These are phyloP conservation scores for Pichiaceae sp. DNA, from an alignment of 1,139 yeast species.

Conservation along the genomic window DNA sequence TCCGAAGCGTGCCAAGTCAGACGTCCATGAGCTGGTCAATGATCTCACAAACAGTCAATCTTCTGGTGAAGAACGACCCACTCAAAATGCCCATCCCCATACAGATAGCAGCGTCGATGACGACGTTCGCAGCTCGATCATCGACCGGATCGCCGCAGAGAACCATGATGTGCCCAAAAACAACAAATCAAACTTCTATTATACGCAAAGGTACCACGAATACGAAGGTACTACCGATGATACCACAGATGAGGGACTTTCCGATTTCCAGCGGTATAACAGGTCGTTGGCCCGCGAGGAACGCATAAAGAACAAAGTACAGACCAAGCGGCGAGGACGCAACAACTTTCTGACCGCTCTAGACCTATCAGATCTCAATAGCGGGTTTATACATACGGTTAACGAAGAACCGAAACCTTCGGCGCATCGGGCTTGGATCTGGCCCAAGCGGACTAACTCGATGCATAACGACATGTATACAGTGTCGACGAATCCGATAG, in stretches of 20 bases:
- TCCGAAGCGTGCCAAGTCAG: no score
- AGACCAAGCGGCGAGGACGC: background rate
- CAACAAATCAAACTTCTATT: slow-evolving; percentile 10
- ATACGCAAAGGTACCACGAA: slow-evolving; percentile 19
- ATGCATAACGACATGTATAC: background rate
- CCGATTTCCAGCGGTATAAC: slow-evolving; percentile 32
- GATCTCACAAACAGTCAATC: no score
- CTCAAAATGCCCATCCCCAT: no score
- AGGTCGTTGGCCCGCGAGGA: slow-evolving; percentile 27
- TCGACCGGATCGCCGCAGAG: background rate
- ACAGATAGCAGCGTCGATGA: no score
- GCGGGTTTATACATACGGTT: slow-evolving; percentile 9
- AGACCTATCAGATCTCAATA: slow-evolving; percentile 15
- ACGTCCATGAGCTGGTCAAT: slow-evolving; percentile 7
- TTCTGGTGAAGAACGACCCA: no score
- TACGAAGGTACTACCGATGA: slow-evolving; percentile 4
- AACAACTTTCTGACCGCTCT: slow-evolving; percentile 11
- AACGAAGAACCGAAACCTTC: background rate
- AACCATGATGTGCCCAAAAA: background rate
- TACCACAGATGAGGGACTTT: slow-evolving; percentile 7
- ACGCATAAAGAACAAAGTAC: slow-evolving; percentile 21
- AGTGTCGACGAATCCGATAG: slow-evolving; percentile 11
- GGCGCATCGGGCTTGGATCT: background rate
- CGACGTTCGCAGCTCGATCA: no score
- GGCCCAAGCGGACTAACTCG: background rate